phyloP scores from a whole-genome alignment of 1,284 basidiomycete genomes.

The Mycena sp. region DNA sequence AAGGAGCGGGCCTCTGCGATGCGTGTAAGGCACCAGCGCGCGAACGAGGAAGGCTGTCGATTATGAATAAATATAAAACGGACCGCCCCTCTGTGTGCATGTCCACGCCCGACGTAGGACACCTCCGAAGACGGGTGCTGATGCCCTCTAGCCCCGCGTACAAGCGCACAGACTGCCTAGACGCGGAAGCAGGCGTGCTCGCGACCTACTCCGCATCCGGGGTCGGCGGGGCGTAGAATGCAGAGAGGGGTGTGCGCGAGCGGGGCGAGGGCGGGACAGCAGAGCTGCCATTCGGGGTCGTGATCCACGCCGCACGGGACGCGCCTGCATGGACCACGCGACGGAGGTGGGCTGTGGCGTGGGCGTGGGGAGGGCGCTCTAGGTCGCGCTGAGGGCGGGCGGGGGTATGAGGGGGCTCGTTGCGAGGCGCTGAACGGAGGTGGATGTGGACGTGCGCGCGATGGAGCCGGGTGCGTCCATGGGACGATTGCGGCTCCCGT shows the following conservation, averaged over 20 bases:
- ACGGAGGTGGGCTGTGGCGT: neutral
- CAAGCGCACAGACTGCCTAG: conserved; percentile 6
- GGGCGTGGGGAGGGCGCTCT: conserved; percentile 1
- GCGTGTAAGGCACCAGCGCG: no score
- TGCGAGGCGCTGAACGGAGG: neutral
- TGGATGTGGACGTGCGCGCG: conserved; percentile 1
- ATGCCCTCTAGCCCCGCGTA: conserved; percentile 1
- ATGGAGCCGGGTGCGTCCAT: neutral
- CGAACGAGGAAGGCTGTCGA: neutral
- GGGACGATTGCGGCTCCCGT: no score
- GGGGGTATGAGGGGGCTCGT: neutral
- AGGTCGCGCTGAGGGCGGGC: neutral
- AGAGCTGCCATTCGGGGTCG: conserved; percentile 3
- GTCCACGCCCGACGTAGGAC: conserved; percentile 9
- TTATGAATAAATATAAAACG: neutral
- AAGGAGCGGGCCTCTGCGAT: no score
- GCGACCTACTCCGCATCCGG: conserved; percentile 6
- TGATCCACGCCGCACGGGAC: neutral
- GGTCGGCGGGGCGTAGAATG: conserved; percentile 9
- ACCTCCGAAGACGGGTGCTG: conserved; percentile 5
- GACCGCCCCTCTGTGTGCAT: conserved; percentile 3
- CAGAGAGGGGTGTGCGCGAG: conserved; percentile 10
- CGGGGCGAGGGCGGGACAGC: neutral
- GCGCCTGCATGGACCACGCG: no score
- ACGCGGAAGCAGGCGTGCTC: conserved; percentile 5